These are phyloP conservation scores for Tuber melanosporum DNA, from an alignment of 495 filamentous ascomycete species.

Conservation along the genomic window DNA sequence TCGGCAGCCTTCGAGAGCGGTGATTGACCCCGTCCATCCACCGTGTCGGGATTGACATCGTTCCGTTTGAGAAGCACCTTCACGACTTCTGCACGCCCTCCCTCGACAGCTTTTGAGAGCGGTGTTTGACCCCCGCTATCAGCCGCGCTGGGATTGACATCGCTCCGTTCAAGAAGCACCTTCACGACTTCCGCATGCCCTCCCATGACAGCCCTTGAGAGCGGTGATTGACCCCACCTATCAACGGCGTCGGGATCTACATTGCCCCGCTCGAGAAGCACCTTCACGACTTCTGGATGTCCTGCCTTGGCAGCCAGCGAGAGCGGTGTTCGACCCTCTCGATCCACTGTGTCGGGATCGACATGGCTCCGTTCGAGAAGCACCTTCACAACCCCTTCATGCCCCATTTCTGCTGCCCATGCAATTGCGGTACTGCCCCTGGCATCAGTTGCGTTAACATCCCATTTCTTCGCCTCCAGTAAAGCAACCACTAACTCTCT, in stretches of 20 bases:
- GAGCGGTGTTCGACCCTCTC: too few species aligned
- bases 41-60: constrained; percentile 7
- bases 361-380: not conserved
- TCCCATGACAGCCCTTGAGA: too few species aligned
- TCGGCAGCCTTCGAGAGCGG: too few species aligned
- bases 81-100: constrained; percentile 35
- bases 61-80: constrained; percentile 37
- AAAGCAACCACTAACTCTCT: not conserved
- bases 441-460: not conserved
- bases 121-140: constrained; percentile 15
- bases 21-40: not conserved
- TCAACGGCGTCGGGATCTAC: too few species aligned
- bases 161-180: too few species aligned
- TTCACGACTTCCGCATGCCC: too few species aligned
- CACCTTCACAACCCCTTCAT: not conserved
- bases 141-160: too few species aligned
- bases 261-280: too few species aligned
- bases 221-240: too few species aligned
- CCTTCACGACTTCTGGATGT: too few species aligned
- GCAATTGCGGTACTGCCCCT: not conserved
- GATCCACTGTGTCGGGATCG: not conserved
- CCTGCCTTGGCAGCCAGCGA: too few species aligned
- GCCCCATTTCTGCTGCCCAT: not conserved
- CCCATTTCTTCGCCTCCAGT: not conserved
- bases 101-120: constrained; percentile 38